phyloP scores from a whole-genome alignment of 176 grass and related monocot species.

The Triticum monococcum region DNA sequence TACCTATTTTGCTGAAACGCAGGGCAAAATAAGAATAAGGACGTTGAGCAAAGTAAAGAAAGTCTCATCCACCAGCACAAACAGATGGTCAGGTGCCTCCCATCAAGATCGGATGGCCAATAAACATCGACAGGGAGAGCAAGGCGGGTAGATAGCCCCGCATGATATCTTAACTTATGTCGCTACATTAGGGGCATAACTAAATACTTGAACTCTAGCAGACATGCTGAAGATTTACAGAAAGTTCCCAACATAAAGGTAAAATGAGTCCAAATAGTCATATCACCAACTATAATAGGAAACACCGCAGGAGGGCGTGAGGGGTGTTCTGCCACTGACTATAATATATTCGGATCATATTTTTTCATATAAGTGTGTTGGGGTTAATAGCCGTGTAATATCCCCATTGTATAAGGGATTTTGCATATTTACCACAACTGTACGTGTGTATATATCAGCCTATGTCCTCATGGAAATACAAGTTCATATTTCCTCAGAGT shows the following conservation, averaged over 20 bases:
- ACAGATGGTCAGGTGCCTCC: background rate
- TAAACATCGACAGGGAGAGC: background rate
- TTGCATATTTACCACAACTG: background rate
- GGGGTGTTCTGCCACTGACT: no score
- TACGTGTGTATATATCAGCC: no score
- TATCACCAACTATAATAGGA: background rate
- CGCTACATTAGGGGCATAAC: background rate
- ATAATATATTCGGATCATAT: no score
- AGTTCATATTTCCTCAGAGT: background rate
- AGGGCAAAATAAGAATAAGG: no score
- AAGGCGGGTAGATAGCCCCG: background rate
- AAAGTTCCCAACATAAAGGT: background rate
- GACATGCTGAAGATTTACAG: background rate
- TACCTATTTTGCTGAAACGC: background rate
- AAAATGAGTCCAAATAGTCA: slow-evolving; percentile 10
- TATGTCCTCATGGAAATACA: background rate
- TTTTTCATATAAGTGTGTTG: background rate
- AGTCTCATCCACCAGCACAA: background rate
- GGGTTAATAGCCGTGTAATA: background rate
- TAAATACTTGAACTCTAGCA: slow-evolving; percentile 20
- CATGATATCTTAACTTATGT: background rate
- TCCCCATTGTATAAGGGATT: background rate
- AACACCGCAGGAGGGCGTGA: no score
- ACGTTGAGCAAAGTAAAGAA: background rate
- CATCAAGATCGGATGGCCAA: background rate